Evolutionary conservation across 2,329 filamentous ascomycete species (phyloP).

Genomic region (Fusarium vanettenii): DNA sequence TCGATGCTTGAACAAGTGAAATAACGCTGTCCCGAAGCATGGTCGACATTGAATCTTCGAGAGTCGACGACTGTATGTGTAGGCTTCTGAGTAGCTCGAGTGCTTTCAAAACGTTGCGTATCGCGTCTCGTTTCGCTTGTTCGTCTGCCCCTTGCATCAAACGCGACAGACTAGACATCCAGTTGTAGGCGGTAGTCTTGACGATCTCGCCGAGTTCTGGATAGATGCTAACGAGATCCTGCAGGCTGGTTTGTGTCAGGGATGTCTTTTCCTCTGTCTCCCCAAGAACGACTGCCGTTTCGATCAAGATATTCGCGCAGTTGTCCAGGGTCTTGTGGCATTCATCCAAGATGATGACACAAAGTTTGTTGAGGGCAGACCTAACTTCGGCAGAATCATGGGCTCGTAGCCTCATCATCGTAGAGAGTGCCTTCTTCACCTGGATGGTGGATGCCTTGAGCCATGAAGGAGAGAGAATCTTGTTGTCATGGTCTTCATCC

Average conservation of each 20-base stretch:
- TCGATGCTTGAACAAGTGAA: constrained; percentile 46
- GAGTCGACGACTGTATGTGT: constrained; percentile 71
- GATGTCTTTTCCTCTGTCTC: constrained; percentile 57
- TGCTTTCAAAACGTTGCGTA: constrained; percentile 81
- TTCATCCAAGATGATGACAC: constrained; percentile 79
- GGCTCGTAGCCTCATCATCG: constrained; percentile 78
- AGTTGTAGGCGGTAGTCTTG: constrained; percentile 80
- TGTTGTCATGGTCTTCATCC: constrained; percentile 40
- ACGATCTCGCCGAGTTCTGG: constrained; percentile 71
- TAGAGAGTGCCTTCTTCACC: constrained; percentile 83
- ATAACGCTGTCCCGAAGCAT: constrained; percentile 81
- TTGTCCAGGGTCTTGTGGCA: constrained; percentile 79
- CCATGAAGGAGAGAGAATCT: constrained; percentile 70
- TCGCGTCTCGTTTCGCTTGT: constrained; percentile 75
- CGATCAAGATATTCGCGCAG: constrained; percentile 78
- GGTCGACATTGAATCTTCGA: constrained; percentile 74
- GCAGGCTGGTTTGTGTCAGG: constrained; percentile 62
- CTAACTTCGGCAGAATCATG: constrained; percentile 78
- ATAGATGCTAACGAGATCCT: constrained; percentile 72
- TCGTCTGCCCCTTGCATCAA: constrained; percentile 89
- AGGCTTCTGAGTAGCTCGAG: constrained; percentile 74
- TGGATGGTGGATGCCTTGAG: constrained; percentile 82
- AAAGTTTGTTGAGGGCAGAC: constrained; percentile 75
- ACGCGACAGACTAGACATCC: constrained; percentile 83
- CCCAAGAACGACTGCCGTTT: constrained; percentile 80